Percentiles rank a stretch among this genome's conserved stretches.
Evolutionary conservation across 345 rosid species (phyloP).

Genomic region (Sisymbrium altissimum): DNA sequence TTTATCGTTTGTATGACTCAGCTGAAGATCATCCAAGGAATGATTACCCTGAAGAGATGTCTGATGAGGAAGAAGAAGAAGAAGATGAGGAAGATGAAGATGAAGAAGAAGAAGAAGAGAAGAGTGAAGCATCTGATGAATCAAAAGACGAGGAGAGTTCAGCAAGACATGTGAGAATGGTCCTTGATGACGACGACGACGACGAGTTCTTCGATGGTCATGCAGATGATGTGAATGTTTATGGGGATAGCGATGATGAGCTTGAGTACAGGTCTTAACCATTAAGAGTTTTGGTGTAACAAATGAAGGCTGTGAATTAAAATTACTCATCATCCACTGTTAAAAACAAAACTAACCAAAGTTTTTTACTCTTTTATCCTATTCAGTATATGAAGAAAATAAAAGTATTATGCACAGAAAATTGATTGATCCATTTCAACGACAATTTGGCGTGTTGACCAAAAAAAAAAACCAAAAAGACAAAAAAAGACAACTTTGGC

Average conservation of each 20-base stretch:
- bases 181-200: slow-evolving; percentile 31
- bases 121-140: slow-evolving; percentile 25
- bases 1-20: slow-evolving; percentile 30
- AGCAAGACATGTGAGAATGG: slow-evolving; percentile 20
- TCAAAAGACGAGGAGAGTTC: slow-evolving; percentile 21
- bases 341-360: no score
- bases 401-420: not conserved
- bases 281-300: slow-evolving; percentile 1
- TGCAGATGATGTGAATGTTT: slow-evolving; percentile 3
- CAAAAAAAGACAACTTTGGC: not conserved
- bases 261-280: slow-evolving; percentile 27
- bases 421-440: not conserved
- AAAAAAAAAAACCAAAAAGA: not conserved
- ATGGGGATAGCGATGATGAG: slow-evolving; percentile 27
- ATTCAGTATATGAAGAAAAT: not conserved
- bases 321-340: not conserved
- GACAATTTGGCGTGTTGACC: not conserved
- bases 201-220: slow-evolving; percentile 19
- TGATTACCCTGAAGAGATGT: slow-evolving; percentile 74
- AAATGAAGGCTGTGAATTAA: slow-evolving; percentile 11
- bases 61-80: slow-evolving; percentile 45
- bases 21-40: slow-evolving; percentile 75
- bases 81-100: slow-evolving; percentile 25
- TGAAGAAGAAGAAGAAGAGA: slow-evolving; percentile 27
- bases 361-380: not conserved